Base-by-base conservation (phyloP, 176 grass and related monocot species). In the Rhipidocladum racemiflorum region DNA sequence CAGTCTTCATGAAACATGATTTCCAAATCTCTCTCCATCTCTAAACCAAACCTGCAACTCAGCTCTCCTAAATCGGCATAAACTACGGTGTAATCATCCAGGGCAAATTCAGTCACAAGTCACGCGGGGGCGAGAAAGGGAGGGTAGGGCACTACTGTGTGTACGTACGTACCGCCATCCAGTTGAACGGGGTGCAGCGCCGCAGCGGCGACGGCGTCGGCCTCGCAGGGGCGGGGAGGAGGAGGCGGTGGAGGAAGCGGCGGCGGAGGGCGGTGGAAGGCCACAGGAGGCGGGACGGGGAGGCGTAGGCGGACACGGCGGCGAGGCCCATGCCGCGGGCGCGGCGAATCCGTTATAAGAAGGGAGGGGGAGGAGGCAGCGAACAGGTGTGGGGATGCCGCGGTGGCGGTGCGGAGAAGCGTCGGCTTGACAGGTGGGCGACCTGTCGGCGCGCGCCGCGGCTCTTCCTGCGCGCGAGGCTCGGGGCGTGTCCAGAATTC, bases 161-260 rank as follows among this genome's bases (percentile, higher is more conserved):
- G 20, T n/a, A 55, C 45, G 16, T 66, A n/a, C 80, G 7, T 88
- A 88, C 87, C 78, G 88, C 88, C 83, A 90, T 90, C 39, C 74
- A 59, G 72, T 82, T 65, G 57, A 86, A 82, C 45, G 72, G 72
- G 83, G 81, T 72, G 87, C 68, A 80, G 83, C 65, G 84, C 30
- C 49, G 76, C 53, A 50, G 81, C 45, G 4, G 51, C 54, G 4
- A 42, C 54, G 30, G 32, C 4, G 70, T 11, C 39, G 36, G 76
- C 7, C 24, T 43, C 38, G 44, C 42, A 0, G 83, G 55, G 43
- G 65, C 34, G 24, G 77, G 36, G 57, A 75, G 50, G 65, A 89
- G 72, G 46, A 89, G 64, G 83, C 61, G 35, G 77, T 64, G 77
- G 36, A 89, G 77, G 72, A 82, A 77, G 13, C 83, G 78, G 65